phyloP scores from a whole-genome alignment of 164 flowering plant genomes.

The Cinnamomum micranthum region DNA sequence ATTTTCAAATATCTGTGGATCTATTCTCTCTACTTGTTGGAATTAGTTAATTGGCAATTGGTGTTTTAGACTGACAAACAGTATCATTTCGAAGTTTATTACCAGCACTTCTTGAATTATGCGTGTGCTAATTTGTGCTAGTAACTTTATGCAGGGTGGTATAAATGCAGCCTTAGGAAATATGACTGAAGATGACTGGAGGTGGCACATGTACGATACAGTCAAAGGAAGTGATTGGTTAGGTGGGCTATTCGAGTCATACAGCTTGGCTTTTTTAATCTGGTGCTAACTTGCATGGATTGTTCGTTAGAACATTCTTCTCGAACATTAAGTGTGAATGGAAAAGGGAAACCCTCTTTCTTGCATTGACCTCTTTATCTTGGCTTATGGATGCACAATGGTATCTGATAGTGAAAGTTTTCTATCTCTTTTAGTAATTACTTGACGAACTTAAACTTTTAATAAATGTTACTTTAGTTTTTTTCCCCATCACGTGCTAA shows the following conservation, averaged over 20 bases:
- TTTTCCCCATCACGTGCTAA: too few relatives aligned
- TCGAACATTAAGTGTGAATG: background rate
- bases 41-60: background rate
- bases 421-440: too few relatives aligned
- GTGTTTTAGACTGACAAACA: background rate
- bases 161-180: constrained; percentile 98
- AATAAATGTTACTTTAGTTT: too few relatives aligned
- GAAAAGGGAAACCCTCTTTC: background rate
- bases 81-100: background rate
- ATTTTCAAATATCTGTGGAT: too few relatives aligned
- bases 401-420: background rate
- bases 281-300: background rate
- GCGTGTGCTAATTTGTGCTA: constrained; percentile 6
- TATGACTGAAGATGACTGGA: constrained; percentile 98
- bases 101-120: background rate
- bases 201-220: constrained; percentile 99
- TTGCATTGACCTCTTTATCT: background rate
- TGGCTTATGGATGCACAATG: background rate
- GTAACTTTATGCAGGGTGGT: constrained; percentile 69
- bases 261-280: background rate
- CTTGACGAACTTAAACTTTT: too few relatives aligned
- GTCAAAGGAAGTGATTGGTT: constrained; percentile 98
- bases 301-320: background rate
- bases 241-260: constrained; percentile 9
- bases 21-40: background rate